phyloP scores from a whole-genome alignment of 768 basidiomycete genomes.

The Amanita phalloides region DNA sequence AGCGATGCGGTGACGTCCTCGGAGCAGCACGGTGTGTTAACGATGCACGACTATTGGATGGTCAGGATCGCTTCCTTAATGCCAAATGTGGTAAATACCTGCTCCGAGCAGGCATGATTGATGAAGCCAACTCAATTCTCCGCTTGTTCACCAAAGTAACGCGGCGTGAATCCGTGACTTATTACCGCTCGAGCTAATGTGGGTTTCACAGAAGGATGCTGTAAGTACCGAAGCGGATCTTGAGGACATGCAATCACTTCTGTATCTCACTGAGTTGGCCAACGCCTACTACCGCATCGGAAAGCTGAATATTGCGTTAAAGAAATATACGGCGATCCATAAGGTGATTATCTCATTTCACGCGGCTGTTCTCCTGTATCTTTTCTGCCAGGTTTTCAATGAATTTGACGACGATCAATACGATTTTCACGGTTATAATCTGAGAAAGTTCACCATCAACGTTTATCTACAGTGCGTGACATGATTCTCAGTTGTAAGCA shows the following conservation, averaged over 20 bases:
- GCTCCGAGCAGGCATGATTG: constrained; percentile 68
- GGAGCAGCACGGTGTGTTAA: constrained; percentile 72
- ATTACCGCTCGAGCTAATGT: neutral
- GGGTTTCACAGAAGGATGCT: constrained; percentile 71
- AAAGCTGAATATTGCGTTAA: constrained; percentile 69
- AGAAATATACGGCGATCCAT: constrained; percentile 68
- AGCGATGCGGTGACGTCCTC: constrained; percentile 71
- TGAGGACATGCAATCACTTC: constrained; percentile 91
- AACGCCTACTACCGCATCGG: constrained; percentile 56
- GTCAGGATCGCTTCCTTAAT: constrained; percentile 93
- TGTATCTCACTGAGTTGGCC: constrained; percentile 79
- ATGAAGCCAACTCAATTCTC: constrained; percentile 63
- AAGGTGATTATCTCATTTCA: constrained; percentile 38
- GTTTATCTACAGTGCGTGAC: constrained; percentile 71
- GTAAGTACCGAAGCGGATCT: constrained; percentile 65
- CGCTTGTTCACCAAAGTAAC: constrained; percentile 87
- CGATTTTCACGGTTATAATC: constrained; percentile 93
- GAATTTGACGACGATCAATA: constrained; percentile 93
- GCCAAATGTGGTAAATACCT: constrained; percentile 90
- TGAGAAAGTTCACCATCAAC: constrained; percentile 81
- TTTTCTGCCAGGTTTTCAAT: constrained; percentile 50
- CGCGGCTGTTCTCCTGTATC: neutral
- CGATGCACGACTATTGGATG: constrained; percentile 76
- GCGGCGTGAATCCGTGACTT: neutral
- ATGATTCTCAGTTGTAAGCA: neutral